These are phyloP conservation scores for Pyricularia sp. DNA, from an alignment of 2,329 filamentous ascomycete species.

Conservation along the genomic window DNA sequence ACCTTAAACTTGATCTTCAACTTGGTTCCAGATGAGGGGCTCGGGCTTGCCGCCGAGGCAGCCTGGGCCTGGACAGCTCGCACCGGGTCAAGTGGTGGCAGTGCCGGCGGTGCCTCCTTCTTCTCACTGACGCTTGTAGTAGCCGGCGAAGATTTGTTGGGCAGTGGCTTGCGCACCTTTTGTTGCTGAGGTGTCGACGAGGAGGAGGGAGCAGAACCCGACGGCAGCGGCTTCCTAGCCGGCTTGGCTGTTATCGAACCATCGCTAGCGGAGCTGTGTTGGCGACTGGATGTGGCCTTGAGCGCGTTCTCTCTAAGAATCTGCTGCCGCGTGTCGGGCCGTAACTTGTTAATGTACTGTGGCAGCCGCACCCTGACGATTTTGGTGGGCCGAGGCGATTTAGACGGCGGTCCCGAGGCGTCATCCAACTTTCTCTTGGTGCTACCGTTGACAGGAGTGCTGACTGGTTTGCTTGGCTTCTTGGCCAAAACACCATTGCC, in stretches of 20 bases:
- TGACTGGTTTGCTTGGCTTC: background rate
- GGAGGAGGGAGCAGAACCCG: background rate
- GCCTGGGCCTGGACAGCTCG: background rate
- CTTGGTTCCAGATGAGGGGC: background rate
- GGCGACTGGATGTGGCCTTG: background rate
- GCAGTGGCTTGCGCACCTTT: constrained; percentile 8
- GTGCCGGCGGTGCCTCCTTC: background rate
- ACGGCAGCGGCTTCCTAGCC: constrained; percentile 4
- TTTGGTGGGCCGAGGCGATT: constrained; percentile 14
- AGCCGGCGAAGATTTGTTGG: background rate
- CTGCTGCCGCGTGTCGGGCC: constrained; percentile 6
- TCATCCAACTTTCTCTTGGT: constrained; percentile 19
- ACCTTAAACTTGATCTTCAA: background rate
- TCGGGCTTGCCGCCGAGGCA: background rate
- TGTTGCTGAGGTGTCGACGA: constrained; percentile 3
- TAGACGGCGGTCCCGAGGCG: constrained; percentile 5
- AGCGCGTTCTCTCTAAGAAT: constrained; percentile 5
- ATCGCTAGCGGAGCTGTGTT: background rate
- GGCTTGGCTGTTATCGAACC: constrained; percentile 2
- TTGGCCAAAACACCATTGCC: background rate
- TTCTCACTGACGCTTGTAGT: background rate
- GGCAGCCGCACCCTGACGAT: constrained; percentile 8
- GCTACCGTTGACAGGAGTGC: constrained; percentile 6
- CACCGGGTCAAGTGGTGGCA: background rate
- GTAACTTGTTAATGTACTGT: constrained; percentile 1